These are phyloP conservation scores for Naumovozyma dairenensis DNA, from an alignment of 805 yeast species.

Conservation along the genomic window DNA sequence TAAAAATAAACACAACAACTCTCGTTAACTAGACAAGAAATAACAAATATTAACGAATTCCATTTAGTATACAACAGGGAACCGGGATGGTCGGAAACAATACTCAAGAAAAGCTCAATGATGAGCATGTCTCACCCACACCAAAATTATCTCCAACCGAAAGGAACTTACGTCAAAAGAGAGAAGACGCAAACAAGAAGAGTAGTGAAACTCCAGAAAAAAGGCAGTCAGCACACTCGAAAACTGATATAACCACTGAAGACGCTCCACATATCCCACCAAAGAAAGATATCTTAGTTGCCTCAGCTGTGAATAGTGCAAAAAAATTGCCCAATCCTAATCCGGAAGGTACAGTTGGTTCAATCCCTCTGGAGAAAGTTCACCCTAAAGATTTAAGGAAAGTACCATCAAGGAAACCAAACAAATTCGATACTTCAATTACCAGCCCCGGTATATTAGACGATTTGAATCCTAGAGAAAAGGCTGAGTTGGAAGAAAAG, in stretches of 20 bases:
- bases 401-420: conserved; percentile 21
- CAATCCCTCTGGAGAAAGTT: conserved; percentile 24
- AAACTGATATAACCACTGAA: too few relatives aligned
- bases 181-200: background rate
- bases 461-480: conserved; percentile 6
- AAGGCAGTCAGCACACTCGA: too few relatives aligned
- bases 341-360: conserved; percentile 19
- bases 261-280: background rate
- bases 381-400: conserved; percentile 15
- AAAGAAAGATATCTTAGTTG: conserved; percentile 12
- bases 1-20: too few relatives aligned
- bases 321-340: conserved; percentile 20
- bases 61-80: too few relatives aligned
- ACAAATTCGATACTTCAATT: conserved; percentile 25
- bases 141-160: too few relatives aligned
- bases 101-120: too few relatives aligned
- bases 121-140: too few relatives aligned
- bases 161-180: conserved; percentile 1
- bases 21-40: too few relatives aligned
- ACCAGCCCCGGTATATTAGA: conserved; percentile 17
- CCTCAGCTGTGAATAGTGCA: conserved; percentile 16
- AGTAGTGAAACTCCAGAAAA: background rate
- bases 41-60: too few relatives aligned
- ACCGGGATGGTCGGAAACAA: too few relatives aligned
- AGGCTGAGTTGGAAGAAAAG: conserved; percentile 7